Conservation (phyloP, 1,139 yeast genomes). For the Williopsis jadinii region DNA sequence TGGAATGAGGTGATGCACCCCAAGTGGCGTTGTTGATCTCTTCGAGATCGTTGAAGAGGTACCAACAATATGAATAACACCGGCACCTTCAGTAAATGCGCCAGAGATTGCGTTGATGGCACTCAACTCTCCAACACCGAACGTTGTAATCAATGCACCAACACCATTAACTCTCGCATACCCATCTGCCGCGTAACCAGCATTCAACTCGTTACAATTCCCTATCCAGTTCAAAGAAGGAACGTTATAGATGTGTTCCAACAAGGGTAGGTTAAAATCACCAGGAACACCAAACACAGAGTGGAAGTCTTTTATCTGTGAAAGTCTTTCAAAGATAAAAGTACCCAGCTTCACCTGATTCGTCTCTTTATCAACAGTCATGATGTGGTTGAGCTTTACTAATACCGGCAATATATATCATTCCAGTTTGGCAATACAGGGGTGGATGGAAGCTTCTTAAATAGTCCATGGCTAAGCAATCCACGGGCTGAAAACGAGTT, state of each 20-base stretch:
- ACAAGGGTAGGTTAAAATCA: slow-evolving; percentile 58
- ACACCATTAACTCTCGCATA: slow-evolving; percentile 61
- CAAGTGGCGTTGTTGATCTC: slow-evolving; percentile 10
- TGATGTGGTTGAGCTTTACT: not conserved
- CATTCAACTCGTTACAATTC: slow-evolving; percentile 65
- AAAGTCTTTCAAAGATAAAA: slow-evolving; percentile 41
- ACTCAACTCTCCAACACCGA: slow-evolving; percentile 83
- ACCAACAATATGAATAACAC: slow-evolving; percentile 80
- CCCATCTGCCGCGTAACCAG: slow-evolving; percentile 68
- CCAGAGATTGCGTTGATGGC: slow-evolving; percentile 84
- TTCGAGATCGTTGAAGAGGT: slow-evolving; percentile 43
- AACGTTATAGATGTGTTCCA: slow-evolving; percentile 59
- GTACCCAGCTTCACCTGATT: slow-evolving; percentile 42
- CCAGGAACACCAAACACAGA: slow-evolving; percentile 45
- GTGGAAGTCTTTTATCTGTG: slow-evolving; percentile 29
- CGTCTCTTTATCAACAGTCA: slow-evolving; percentile 27
- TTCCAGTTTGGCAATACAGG: no score
- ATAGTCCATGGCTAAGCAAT: not conserved
- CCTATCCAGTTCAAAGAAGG: slow-evolving; percentile 61
- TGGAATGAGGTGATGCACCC: slow-evolving; percentile 66
- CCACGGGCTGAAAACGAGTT: no score
- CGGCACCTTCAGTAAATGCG: slow-evolving; percentile 72
- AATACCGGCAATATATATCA: no score
- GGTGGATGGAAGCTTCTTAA: no score
- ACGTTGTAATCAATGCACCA: slow-evolving; percentile 57